Evolutionary conservation across 148 eudicot species (phyloP).

Genomic region (Fagopyrum tataricum): DNA sequence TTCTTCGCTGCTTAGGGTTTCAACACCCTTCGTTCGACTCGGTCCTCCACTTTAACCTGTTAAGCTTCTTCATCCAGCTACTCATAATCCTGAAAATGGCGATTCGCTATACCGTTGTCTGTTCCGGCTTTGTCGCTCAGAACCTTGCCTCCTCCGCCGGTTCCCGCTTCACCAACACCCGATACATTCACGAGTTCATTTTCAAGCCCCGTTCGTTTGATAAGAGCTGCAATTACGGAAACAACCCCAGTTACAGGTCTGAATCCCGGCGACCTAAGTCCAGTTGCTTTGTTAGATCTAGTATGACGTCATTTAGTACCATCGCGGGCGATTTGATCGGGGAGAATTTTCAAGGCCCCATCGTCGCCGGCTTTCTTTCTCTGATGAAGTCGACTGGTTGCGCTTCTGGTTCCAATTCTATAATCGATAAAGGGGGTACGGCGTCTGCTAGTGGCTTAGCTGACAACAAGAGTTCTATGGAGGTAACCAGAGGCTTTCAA

Average conservation of each 20-base stretch:
- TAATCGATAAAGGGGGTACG: conserved; percentile 39
- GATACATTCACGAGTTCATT: conserved; percentile 39
- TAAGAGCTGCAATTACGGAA: neutral
- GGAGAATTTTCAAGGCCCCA: conserved; percentile 23
- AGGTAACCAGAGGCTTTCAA: conserved; percentile 11
- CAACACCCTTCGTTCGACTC: neutral
- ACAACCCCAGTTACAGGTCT: conserved; percentile 9
- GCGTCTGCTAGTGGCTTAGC: conserved; percentile 7
- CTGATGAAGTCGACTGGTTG: conserved; percentile 33
- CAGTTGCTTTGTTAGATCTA: neutral
- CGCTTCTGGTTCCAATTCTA: conserved; percentile 13
- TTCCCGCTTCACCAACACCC: conserved; percentile 26
- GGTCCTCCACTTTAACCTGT: conserved; percentile 25
- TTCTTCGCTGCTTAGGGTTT: conserved; percentile 25
- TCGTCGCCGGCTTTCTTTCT: conserved; percentile 36
- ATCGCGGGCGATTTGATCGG: conserved; percentile 36
- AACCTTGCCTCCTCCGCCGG: conserved; percentile 43
- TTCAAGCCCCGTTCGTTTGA: conserved; percentile 26
- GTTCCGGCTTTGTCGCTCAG: conserved; percentile 57
- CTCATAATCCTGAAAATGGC: conserved; percentile 45
- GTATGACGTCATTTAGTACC: conserved; percentile 28
- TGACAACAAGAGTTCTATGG: conserved; percentile 11
- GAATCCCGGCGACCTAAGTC: conserved; percentile 24
- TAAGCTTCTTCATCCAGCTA: conserved; percentile 26
- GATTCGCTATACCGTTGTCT: conserved; percentile 55